phyloP scores from a whole-genome alignment of 352 stramenopile genomes.

The Thraustotheca clavata region DNA sequence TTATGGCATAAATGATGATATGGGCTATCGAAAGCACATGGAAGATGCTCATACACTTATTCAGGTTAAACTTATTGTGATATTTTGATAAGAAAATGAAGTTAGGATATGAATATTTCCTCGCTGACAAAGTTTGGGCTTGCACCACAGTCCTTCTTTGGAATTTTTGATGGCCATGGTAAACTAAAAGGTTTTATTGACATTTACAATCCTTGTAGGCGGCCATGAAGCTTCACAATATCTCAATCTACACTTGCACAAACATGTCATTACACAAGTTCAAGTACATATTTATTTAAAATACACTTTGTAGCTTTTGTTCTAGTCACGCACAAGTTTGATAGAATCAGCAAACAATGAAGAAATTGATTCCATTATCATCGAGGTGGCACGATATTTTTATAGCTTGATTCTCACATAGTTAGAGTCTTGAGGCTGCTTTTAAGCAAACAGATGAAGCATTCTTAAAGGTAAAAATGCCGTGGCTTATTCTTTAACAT shows the following conservation, averaged over 20 bases:
- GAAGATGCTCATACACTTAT: conserved; percentile 94
- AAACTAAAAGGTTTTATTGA: neutral
- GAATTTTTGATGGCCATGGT: conserved; percentile 95
- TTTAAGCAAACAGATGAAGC: conserved; percentile 70
- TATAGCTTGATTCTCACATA: no score
- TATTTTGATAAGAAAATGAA: neutral
- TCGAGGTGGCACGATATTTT: no score
- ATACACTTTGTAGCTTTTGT: no score
- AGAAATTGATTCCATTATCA: no score
- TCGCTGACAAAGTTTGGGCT: conserved; percentile 39
- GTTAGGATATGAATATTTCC: conserved; percentile 51
- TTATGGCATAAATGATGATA: conserved; percentile 92
- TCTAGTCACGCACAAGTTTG: no score
- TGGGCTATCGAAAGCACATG: conserved; percentile 92
- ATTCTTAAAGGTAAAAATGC: conserved; percentile 34
- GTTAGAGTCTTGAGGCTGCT: conserved; percentile 35
- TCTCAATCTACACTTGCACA: conserved; percentile 58
- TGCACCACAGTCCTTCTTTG: conserved; percentile 90
- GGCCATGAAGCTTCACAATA: conserved; percentile 90
- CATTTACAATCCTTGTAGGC: conserved; percentile 21
- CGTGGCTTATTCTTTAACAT: neutral
- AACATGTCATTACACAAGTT: conserved; percentile 33
- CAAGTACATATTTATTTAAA: neutral
- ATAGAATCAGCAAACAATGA: no score
- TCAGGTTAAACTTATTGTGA: conserved; percentile 36